These are phyloP conservation scores for Penicillium sp. DNA, from an alignment of 2,329 filamentous ascomycete species.

Conservation along the genomic window DNA sequence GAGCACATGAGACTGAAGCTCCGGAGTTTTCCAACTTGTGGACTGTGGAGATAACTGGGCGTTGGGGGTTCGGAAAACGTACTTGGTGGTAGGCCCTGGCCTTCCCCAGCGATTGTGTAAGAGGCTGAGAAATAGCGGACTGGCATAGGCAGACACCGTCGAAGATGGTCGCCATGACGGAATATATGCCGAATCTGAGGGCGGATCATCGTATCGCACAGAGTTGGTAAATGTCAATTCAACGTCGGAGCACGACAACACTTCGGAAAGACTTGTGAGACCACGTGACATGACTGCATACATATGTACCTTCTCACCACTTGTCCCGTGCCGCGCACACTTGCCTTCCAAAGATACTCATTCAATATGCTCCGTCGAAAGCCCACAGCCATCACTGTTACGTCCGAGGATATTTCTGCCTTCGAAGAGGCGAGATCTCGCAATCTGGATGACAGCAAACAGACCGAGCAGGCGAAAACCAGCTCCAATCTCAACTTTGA, in stretches of 20 bases:
- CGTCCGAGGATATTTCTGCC: slow-evolving; percentile 47
- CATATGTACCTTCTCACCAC: background rate
- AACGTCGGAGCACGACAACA: slow-evolving; percentile 1
- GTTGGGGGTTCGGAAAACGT: slow-evolving; percentile 18
- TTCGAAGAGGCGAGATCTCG: slow-evolving; percentile 46
- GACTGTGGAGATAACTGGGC: no score
- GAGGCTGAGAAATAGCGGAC: slow-evolving; percentile 31
- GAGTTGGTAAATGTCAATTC: slow-evolving; percentile 2
- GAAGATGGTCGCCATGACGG: slow-evolving; percentile 13
- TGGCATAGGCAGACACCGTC: slow-evolving; percentile 12
- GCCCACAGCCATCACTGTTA: slow-evolving; percentile 51
- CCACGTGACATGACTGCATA: background rate
- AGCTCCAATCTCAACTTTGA: slow-evolving; percentile 35
- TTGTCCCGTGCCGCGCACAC: background rate
- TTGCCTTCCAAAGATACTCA: slow-evolving; percentile 3
- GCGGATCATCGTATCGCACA: slow-evolving; percentile 29
- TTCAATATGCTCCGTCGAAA: slow-evolving; percentile 50
- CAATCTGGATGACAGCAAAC: slow-evolving; percentile 31
- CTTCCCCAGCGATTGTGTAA: slow-evolving; percentile 16
- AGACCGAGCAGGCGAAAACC: slow-evolving; percentile 20
- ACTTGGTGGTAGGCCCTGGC: slow-evolving; percentile 22
- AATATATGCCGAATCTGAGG: slow-evolving; percentile 23
- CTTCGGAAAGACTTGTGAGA: slow-evolving; percentile 7
- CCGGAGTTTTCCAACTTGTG: no score
- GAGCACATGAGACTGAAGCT: no score